Evolutionary conservation across 202 grass and related monocot genomes (phyloP).

Genomic region (Saccharum hybrid): DNA sequence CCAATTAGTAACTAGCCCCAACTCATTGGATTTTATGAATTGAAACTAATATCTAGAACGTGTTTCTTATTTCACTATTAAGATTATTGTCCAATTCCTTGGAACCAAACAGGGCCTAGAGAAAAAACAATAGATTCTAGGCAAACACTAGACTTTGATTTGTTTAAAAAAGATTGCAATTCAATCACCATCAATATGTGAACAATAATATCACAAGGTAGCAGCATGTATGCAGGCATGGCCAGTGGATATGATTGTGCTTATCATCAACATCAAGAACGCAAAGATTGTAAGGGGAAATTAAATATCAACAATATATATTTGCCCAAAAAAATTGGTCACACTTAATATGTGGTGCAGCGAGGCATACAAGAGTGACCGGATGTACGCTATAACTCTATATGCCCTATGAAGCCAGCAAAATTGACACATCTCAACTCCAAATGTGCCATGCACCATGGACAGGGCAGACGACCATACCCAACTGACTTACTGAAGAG

Average conservation of each 20-base stretch:
- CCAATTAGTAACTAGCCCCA: no score
- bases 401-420: conserved; percentile 7
- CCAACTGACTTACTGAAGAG: background rate
- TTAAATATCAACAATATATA: background rate
- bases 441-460: conserved; percentile 12
- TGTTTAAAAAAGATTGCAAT: background rate
- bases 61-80: background rate
- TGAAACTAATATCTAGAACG: no score
- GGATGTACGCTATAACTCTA: background rate
- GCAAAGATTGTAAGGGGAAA: background rate
- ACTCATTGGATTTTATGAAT: no score
- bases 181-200: no score
- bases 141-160: background rate
- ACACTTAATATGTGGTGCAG: background rate
- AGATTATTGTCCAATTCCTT: background rate
- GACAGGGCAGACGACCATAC: background rate
- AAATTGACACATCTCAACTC: conserved; percentile 18
- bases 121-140: background rate
- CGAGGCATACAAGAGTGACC: background rate
- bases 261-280: background rate
- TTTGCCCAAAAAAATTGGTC: background rate
- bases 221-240: background rate
- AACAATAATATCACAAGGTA: background rate
- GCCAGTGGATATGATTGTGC: background rate
- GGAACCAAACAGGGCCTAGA: no score